Evolutionary conservation across 1,139 yeast species (phyloP).

Genomic region (Blastobotrys persicus): DNA sequence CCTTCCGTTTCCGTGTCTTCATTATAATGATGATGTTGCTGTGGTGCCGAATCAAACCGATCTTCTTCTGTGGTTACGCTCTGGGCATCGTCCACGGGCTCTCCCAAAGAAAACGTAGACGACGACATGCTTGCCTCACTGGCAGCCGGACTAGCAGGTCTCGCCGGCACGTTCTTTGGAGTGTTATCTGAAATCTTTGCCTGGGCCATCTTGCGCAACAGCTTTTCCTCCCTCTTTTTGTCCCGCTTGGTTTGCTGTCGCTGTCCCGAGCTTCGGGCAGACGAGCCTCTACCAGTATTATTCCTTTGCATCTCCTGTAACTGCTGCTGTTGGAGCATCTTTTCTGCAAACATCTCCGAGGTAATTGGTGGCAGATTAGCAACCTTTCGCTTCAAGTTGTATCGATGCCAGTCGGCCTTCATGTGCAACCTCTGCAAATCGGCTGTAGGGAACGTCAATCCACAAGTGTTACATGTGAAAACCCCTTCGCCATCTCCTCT

Average conservation of each 20-base stretch:
- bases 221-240: slow-evolving; percentile 38
- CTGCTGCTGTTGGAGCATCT: slow-evolving; percentile 48
- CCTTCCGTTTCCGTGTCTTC: slow-evolving; percentile 29
- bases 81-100: slow-evolving; percentile 43
- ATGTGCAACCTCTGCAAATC: slow-evolving; percentile 85
- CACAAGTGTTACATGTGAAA: slow-evolving; percentile 84
- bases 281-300: slow-evolving; percentile 45
- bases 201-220: slow-evolving; percentile 25
- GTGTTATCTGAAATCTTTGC: slow-evolving; percentile 17
- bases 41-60: slow-evolving; percentile 16
- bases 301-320: slow-evolving; percentile 40
- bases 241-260: slow-evolving; percentile 41
- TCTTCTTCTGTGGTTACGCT: slow-evolving; percentile 18
- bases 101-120: slow-evolving; percentile 67
- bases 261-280: slow-evolving; percentile 29
- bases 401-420: slow-evolving; percentile 97
- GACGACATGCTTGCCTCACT: slow-evolving; percentile 46
- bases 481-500: slow-evolving; percentile 27
- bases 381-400: slow-evolving; percentile 86
- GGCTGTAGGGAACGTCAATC: slow-evolving; percentile 69
- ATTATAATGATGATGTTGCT: slow-evolving; percentile 30
- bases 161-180: slow-evolving; percentile 5
- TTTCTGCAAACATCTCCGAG: slow-evolving; percentile 79
- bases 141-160: slow-evolving; percentile 21
- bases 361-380: slow-evolving; percentile 78